Base-by-base conservation (phyloP, 305 asterid species). In the Fraxinus floribunda region DNA sequence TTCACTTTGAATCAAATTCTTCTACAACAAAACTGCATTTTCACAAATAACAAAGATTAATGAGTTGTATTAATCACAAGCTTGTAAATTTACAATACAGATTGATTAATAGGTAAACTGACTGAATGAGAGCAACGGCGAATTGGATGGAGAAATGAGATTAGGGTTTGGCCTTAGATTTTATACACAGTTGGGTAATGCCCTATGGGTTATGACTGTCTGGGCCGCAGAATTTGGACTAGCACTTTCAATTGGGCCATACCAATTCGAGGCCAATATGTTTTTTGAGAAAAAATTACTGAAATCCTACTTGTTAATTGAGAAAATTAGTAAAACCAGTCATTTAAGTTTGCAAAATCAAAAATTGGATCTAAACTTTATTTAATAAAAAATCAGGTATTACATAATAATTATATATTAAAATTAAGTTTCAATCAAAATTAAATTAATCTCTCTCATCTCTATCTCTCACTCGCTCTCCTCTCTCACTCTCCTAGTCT, bases 1-100 rank as follows among this genome's bases (percentile, higher is more conserved):
- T 83, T 64, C 77, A 24, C 76, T 80, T 64, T 10, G 73, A 62
- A 64, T 64, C 75, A 13, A 68, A 68, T 13, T 68, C n/a, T 10
- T 13, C 38, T 68, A n/a, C 79, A 64, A 64, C 73, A 64, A 64
- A 64, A 64, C 75, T 68, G 75, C 75, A 68, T 10, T 10, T 18
- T 5, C n/a, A 1, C 15, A 29, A 29, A 11, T 26, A 68, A 10
- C 36, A 66, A 26, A 26, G 11, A 62, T 55, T 7, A 22, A 62
- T 62, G 5, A 1, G 13, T 62, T 62, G 30, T 20, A 20, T 62
- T 20, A 7, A 22, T 55, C 35, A 64, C 5, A 0, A 10, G 35
- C 4, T 30, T 64, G 15, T 64, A 64, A 22, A 24, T 64, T 22
- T 64, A 22, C 34, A 9, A 64, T 64, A 64, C 16, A 24, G 35